phyloP scores from a whole-genome alignment of 768 basidiomycete species.

The Suillus subalutaceus region DNA sequence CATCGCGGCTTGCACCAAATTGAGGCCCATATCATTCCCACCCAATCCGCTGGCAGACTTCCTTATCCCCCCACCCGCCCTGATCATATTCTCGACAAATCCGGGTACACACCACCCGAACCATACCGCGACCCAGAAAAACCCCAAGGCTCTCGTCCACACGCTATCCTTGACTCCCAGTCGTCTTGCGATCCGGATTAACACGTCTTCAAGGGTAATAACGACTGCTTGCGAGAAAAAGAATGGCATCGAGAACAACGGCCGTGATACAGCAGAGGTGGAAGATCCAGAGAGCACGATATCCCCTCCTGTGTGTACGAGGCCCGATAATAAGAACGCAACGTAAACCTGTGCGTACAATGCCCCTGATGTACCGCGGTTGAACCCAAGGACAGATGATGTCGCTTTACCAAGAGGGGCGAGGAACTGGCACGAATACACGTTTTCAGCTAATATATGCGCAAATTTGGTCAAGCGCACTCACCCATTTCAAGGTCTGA shows the following conservation, averaged over 20 bases:
- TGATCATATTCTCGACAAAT: conserved; percentile 2
- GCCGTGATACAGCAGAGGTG: conserved; percentile 7
- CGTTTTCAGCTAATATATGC: neutral
- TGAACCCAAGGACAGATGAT: conserved; percentile 24
- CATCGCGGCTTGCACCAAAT: neutral
- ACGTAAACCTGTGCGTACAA: conserved; percentile 37
- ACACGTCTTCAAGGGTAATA: conserved; percentile 37
- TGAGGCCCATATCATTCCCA: neutral
- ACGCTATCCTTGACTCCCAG: conserved; percentile 14
- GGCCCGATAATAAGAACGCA: conserved; percentile 38
- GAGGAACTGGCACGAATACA: conserved; percentile 23
- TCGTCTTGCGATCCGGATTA: conserved; percentile 22
- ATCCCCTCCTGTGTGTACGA: conserved; percentile 39
- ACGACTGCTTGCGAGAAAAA: conserved; percentile 35
- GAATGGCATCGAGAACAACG: conserved; percentile 24
- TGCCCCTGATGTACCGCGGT: conserved; percentile 27
- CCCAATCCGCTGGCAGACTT: neutral
- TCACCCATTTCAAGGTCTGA: conserved; percentile 39
- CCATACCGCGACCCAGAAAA: conserved; percentile 35
- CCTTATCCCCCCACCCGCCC: neutral
- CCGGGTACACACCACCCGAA: conserved; percentile 13
- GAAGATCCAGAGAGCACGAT: conserved; percentile 22
- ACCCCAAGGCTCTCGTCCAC: conserved; percentile 22
- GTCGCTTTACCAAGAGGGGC: conserved; percentile 31
- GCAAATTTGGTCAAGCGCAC: conserved; percentile 9